Evolutionary conservation across 345 rosid species (phyloP).

Genomic region (Euphorbia pulcherrima): DNA sequence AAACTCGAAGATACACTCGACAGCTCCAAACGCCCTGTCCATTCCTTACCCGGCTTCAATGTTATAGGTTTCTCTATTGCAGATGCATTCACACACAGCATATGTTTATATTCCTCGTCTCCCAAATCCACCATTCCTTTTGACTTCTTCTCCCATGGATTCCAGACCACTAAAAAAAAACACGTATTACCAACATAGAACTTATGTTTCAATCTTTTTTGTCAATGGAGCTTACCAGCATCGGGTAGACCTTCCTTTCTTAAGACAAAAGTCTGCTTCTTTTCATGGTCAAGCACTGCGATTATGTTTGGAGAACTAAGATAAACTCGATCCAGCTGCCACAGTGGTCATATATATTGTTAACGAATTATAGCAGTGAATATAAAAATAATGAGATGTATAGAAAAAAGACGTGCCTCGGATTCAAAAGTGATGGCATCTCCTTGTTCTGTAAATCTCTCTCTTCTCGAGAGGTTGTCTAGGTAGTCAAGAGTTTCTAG

Average conservation of each 20-base stretch:
- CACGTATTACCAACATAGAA: background rate
- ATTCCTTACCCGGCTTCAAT: slow-evolving; percentile 27
- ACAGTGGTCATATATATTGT: background rate
- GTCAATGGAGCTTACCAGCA: slow-evolving; percentile 25
- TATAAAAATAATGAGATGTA: background rate
- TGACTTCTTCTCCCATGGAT: slow-evolving; percentile 32
- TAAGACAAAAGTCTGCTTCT: slow-evolving; percentile 61
- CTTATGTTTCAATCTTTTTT: background rate
- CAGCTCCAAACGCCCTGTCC: slow-evolving; percentile 27
- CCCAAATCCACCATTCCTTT: slow-evolving; percentile 26
- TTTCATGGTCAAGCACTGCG: slow-evolving; percentile 76
- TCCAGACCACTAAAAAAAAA: slow-evolving; percentile 19
- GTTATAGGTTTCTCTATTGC: slow-evolving; percentile 24
- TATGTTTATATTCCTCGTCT: slow-evolving; percentile 24
- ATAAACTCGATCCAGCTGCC: slow-evolving; percentile 79
- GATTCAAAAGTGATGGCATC: slow-evolving; percentile 83
- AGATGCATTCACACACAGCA: slow-evolving; percentile 23
- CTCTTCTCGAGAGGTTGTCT: slow-evolving; percentile 57
- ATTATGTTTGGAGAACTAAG: slow-evolving; percentile 54
- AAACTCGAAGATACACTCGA: slow-evolving; percentile 28
- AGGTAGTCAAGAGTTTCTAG: slow-evolving; percentile 86
- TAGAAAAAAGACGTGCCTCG: slow-evolving; percentile 46
- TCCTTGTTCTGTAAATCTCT: slow-evolving; percentile 87
- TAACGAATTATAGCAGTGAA: background rate
- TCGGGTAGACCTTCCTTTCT: slow-evolving; percentile 78